Percentiles rank a stretch among this genome's conserved stretches.
These are phyloP conservation scores for Gossypium davidsonii DNA, from an alignment of 441 rosid species.

Conservation along the genomic window DNA sequence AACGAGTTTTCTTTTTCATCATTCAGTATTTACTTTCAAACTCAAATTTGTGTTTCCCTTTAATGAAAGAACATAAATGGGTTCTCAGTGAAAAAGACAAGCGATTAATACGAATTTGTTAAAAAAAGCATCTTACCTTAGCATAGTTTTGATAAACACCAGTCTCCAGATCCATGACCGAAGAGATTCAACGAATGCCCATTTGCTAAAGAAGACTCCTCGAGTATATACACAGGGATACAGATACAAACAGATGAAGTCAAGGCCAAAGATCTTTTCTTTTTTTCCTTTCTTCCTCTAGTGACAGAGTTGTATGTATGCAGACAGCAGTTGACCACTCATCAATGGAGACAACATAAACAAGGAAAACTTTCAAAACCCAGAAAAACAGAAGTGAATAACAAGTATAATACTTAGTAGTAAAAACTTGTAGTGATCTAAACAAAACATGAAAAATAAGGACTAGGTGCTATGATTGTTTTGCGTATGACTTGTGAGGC, in stretches of 20 bases:
- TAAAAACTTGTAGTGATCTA: neutral
- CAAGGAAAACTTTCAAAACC: constrained; percentile 19
- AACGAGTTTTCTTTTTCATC: neutral
- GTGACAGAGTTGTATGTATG: neutral
- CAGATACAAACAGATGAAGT: neutral
- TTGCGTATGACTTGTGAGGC: neutral
- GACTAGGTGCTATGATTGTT: neutral
- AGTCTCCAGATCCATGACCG: constrained; percentile 59
- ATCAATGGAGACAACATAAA: constrained; percentile 20
- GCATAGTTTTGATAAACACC: constrained; percentile 34
- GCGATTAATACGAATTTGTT: neutral
- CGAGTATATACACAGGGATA: constrained; percentile 4
- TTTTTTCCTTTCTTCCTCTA: neutral
- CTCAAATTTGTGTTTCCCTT: neutral
- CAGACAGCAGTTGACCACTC: constrained; percentile 36
- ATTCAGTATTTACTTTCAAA: neutral
- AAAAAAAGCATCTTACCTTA: constrained; percentile 40
- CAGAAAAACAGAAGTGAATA: constrained; percentile 7
- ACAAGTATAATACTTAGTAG: neutral
- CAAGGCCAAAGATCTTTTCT: neutral
- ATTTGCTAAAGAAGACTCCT: constrained; percentile 18
- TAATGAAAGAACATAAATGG: neutral
- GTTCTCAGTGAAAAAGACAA: neutral
- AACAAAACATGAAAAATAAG: neutral
- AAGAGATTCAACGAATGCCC: constrained; percentile 21